Base-by-base conservation (phyloP, 352 stramenopile genomes). In the Globisporangium carolinianum region DNA sequence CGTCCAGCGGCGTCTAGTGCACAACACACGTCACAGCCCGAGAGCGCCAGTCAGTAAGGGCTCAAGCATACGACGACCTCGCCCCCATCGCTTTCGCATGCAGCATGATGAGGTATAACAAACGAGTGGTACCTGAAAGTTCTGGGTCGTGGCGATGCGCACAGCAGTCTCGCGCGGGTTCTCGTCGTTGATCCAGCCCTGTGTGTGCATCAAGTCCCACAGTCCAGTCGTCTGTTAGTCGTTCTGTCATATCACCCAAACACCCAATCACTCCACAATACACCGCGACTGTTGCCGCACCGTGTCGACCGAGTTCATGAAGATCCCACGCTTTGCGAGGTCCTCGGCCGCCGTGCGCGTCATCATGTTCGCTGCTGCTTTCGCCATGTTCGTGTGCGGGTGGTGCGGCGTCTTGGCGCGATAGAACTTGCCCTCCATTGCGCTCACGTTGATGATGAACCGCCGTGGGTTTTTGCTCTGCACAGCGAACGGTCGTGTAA, bases 361-460 rank as follows among this genome's bases (percentile, higher is more conserved):
- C 65, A 98, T 92, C 94, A 98, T 98, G 67, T 98, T 98, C 46
- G 96, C 83, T 1, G 93, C 93, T n/a, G 92, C 91, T 67, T 98
- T 98, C 47, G 94, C 94, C 89, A 98, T 97, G 73, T 98, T 98
- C 11, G 94, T 98, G 65, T 98, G 94, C 24, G 94, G 91, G 62
- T 98, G 93, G 63, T 97, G 95, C 5, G 86, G 72, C 63, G 91
- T 95, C 73, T 98, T 98, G 66, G 78, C 94, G 24, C 94, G 71
- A 67, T 98, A 97, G 61, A 98, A 98, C 67, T 98, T 98, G 41
- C 94, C 94, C 58, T 98, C 94, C 94, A 98, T 98, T 14, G 94
- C 94, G 35, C 85, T 97, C 14, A 98, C 94, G 55, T 98, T 98
- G 57, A 98, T 89, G 57, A 98, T 97, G 57, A 86, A 89, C 42